Conservation (phyloP, 2,329 filamentous ascomycete species). For the Didymellaceae sp. region DNA sequence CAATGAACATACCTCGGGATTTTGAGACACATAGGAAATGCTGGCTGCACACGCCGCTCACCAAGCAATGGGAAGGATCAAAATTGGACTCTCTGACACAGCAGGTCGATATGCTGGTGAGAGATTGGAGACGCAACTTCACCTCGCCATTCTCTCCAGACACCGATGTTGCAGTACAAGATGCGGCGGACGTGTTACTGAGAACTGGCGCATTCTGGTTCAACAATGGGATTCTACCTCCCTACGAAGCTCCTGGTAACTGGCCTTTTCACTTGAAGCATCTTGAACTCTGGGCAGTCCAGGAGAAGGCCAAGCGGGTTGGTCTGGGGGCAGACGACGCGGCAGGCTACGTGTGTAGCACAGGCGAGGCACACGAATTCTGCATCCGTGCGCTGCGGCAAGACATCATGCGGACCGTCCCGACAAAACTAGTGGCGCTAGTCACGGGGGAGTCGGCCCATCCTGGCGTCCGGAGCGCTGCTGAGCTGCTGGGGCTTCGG, state of each 20-base stretch:
- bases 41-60: not conserved
- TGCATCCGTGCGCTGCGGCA: not conserved
- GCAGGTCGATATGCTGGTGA: not conserved
- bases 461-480: not conserved
- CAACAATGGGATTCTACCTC: not conserved
- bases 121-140: not conserved
- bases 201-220: not conserved
- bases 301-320: not conserved
- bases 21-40: not conserved
- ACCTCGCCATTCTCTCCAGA: not conserved
- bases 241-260: not conserved
- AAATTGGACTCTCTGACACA: not conserved
- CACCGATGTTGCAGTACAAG: not conserved
- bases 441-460: not conserved
- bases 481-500: not conserved
- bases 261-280: not conserved
- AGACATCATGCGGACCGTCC: not conserved
- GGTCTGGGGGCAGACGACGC: not conserved
- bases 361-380: not conserved
- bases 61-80: not conserved
- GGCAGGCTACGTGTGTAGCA: not conserved
- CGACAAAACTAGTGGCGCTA: not conserved
- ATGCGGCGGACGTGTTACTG: not conserved
- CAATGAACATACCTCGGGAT: not conserved
- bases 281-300: not conserved